Percentiles rank a stretch among this genome's conserved stretches.
Conservation (phyloP, 805 yeast species). For the Wickerhamiella dianesei region DNA sequence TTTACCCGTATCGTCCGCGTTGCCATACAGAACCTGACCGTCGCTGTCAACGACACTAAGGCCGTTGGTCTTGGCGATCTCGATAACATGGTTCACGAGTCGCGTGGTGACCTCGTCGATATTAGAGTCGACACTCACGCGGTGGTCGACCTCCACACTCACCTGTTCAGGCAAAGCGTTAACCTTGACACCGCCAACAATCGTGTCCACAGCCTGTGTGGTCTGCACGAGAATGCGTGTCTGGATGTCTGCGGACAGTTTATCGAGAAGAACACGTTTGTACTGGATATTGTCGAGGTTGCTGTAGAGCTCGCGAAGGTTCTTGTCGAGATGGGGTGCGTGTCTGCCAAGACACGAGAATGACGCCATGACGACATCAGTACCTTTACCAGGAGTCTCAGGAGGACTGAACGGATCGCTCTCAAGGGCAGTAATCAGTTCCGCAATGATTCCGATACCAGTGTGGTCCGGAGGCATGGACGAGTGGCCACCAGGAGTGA, state of each 20-base stretch:
- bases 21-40: slow-evolving; percentile 19
- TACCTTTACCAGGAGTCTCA: neutral
- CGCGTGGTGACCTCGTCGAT: slow-evolving; percentile 31
- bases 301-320: slow-evolving; percentile 14
- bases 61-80: slow-evolving; percentile 35
- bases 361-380: neutral
- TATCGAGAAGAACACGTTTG: slow-evolving; percentile 7
- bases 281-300: slow-evolving; percentile 2
- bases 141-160: slow-evolving; percentile 42
- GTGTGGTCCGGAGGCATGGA: slow-evolving; percentile 73
- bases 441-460: slow-evolving; percentile 58
- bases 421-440: slow-evolving; percentile 46
- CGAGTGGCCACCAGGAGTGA: slow-evolving; percentile 68
- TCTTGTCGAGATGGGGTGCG: slow-evolving; percentile 18
- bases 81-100: slow-evolving; percentile 24
- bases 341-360: slow-evolving; percentile 1
- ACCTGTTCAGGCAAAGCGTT: slow-evolving; percentile 65
- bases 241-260: slow-evolving; percentile 9
- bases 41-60: slow-evolving; percentile 33
- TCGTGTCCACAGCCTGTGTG: slow-evolving; percentile 53
- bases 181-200: slow-evolving; percentile 60
- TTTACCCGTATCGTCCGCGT: slow-evolving; percentile 27
- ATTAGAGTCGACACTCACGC: slow-evolving; percentile 46
- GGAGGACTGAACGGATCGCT: slow-evolving; percentile 21
- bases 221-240: slow-evolving; percentile 39